Base-by-base conservation (phyloP, 106 monocot species). In the Dendrobium officinale region DNA sequence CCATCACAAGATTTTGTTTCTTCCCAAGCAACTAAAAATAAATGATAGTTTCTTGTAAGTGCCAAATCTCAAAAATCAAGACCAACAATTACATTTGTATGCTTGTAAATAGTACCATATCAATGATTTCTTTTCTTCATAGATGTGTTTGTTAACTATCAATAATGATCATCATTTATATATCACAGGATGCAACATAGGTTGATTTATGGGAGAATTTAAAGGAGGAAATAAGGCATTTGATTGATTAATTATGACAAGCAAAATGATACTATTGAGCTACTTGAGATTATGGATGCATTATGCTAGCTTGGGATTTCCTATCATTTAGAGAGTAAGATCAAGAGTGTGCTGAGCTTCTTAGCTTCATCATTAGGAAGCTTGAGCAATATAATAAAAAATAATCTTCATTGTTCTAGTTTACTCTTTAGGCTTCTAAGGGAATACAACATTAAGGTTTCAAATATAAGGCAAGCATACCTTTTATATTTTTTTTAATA, bases 241-340 rank as follows among this genome's bases (percentile, higher is more conserved):
- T 83, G 41, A 66, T 83, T 19, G 1, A 29, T 51, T 11, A 51
- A n/a, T n/a, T n/a, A n/a, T 15, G 13, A 51, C 6, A 9, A 43
- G 42, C 42, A 77, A 27, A 66, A 45, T 4, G 47, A 17, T 1
- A 1, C 54, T 2, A 18, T 51, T 1, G 11, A 42, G 11, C 72
- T 73, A 37, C 81, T 87, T 10, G 73, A 81, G 55, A 42, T 87
- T 24, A 4, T 87, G 2, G 87, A 87, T 44, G 20, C 13, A 6
- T 26, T 87, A 0, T 24, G 56, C 0, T 78, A 78, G 26, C 87
- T 87, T n/a, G 87, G 81, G 9, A 64, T 87, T 17, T 80, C 72
- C 4, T 87, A 83, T 73, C 87, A 74, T 58, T 78, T 83, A 29
- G 42, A 81, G 16, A 15, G 49, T 33, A 83, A 87, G 74, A 84